Percentiles rank a stretch among this genome's conserved stretches.
Conservation (phyloP, 495 filamentous ascomycete species). For the Rhypophila decipiens region DNA sequence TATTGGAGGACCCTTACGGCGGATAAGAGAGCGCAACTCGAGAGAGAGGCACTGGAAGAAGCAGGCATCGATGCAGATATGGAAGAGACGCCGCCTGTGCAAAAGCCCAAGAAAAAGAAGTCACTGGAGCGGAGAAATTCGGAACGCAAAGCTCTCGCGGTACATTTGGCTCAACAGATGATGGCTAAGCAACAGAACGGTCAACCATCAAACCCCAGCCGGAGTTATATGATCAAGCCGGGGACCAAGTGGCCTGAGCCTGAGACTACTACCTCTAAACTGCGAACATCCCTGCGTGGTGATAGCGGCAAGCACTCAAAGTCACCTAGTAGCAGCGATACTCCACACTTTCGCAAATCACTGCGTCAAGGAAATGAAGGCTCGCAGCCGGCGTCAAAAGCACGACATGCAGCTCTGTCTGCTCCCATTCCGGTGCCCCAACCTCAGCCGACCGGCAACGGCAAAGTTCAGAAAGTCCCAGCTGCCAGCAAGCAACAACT, state of each 20-base stretch:
- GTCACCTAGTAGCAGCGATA: background rate
- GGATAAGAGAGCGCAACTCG: constrained; percentile 50
- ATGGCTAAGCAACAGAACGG: constrained; percentile 13
- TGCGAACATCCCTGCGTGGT: constrained; percentile 21
- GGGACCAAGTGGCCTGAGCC: constrained; percentile 29
- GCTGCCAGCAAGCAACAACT: constrained; percentile 4
- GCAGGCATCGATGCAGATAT: constrained; percentile 39
- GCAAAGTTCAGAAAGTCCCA: constrained; percentile 9
- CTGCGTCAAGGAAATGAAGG: constrained; percentile 14
- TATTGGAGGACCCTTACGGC: constrained; percentile 59
- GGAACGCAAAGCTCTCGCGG: constrained; percentile 22
- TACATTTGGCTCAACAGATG: constrained; percentile 22
- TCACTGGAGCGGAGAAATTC: constrained; percentile 21
- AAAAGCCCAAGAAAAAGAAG: constrained; percentile 37
- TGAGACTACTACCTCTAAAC: constrained; percentile 7
- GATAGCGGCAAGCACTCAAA: constrained; percentile 9
- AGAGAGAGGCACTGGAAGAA: constrained; percentile 46
- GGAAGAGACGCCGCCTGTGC: constrained; percentile 27
- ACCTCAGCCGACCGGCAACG: constrained; percentile 3
- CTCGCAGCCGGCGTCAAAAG: background rate
- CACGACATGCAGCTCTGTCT: constrained; percentile 5
- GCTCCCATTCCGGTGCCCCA: constrained; percentile 1
- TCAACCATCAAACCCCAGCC: constrained; percentile 16
- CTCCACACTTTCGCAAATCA: constrained; percentile 21
- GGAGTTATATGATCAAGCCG: constrained; percentile 36